Evolutionary conservation across 2,329 filamentous ascomycete species (phyloP), one percentile per base, ranked within the genome.

Genomic region (Aspergillus sp.): DNA sequence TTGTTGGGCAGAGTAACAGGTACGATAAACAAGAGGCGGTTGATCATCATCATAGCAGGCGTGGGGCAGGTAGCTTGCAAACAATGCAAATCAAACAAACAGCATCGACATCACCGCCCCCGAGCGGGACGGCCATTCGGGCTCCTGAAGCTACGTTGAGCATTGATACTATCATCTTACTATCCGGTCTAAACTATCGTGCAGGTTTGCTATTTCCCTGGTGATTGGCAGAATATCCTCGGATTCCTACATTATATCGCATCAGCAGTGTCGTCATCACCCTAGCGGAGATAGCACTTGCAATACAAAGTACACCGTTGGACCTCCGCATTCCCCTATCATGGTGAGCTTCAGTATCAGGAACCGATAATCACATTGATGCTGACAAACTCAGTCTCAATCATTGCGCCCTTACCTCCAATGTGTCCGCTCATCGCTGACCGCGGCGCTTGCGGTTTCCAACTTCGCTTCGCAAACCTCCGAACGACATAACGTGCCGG

Each of bases 381-480:
- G 38, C 53, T 60, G 44, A 61, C 42, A 49, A 43, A 19, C 50
- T 46, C 37, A 62, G 93, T 96, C 90, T 67, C 91, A 96, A 90
- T 95, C 90, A 57, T 81, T 97, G 66, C 88, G 91, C 55, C 91
- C 91, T 49, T 96, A 97, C 74, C 86, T 96, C 60, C 89, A 95
- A 78, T 94, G 88, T 72, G 93, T 97, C 63, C 88, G 93, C 63
- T 90, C 88, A 66, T 95, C 88, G 64, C 80, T 98, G 65, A 97
- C 90, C 37, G 89, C 91, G 56, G 91, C 93, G 57, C 84, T 98
- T 59, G 91, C 89, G 50, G 81, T 95, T 50, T 91, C 90, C 70
- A 94, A 98, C 79, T 98, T 98, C 72, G 91, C 93, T 54, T 97
- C 91, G 44, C 93, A 98, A 74, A 89, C 88, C 41, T 88, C 90